phyloP scores from a whole-genome alignment of 1,284 basidiomycete genomes.

The Coriolopsis trogii region DNA sequence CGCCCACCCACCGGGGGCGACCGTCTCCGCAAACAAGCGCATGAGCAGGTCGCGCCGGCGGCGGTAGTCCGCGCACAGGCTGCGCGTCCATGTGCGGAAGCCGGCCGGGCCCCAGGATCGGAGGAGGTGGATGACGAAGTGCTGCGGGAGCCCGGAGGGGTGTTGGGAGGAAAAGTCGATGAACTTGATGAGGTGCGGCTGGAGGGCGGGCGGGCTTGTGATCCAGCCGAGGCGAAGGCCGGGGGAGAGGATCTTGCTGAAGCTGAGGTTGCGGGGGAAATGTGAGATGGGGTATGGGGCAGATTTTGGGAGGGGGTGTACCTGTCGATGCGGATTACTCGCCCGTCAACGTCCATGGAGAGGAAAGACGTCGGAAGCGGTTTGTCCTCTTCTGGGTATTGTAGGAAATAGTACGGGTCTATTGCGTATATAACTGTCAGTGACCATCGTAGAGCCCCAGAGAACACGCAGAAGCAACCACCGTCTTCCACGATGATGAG shows the following conservation, averaged over 20 bases:
- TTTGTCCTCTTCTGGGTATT: conserved; percentile 31
- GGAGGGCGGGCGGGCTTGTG: conserved; percentile 39
- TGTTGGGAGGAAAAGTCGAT: conserved; percentile 45
- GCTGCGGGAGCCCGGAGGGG: conserved; percentile 45
- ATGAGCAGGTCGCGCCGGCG: conserved; percentile 45
- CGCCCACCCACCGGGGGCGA: conserved; percentile 34
- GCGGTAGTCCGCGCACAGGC: conserved; percentile 44
- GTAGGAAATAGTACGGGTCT: conserved; percentile 42
- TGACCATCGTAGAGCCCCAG: neutral
- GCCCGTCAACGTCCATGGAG: conserved; percentile 46
- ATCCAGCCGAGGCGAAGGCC: conserved; percentile 49
- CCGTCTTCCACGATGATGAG: conserved; percentile 45
- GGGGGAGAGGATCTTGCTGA: conserved; percentile 44
- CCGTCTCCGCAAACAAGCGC: conserved; percentile 33
- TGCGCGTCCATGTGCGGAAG: conserved; percentile 42
- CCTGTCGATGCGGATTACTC: conserved; percentile 44
- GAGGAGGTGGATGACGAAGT: conserved; percentile 42
- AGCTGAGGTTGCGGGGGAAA: conserved; percentile 22
- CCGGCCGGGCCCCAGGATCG: conserved; percentile 42
- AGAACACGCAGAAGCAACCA: neutral
- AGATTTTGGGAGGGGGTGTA: neutral
- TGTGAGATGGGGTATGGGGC: neutral
- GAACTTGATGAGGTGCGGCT: conserved; percentile 34
- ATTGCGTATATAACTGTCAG: neutral
- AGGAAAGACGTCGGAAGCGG: conserved; percentile 37